Conservation (phyloP, 2,329 filamentous ascomycete species). For the Diplodia mutila region DNA sequence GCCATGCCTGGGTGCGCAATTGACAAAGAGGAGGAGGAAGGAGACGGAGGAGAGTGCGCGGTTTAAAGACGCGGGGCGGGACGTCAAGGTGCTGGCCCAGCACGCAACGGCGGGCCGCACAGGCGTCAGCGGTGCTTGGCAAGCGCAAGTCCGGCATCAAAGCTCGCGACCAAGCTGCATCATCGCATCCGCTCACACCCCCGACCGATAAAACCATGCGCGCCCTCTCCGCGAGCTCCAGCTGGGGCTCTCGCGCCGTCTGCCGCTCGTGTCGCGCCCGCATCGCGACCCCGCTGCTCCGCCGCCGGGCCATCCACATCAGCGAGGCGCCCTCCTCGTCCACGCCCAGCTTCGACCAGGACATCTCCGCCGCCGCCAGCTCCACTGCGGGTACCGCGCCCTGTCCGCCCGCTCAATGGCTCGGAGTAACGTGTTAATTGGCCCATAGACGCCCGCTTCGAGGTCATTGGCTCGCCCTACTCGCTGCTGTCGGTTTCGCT, state of each 20-base stretch:
- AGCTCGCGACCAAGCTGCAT: conserved; percentile 3
- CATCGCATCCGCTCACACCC: conserved; percentile 6
- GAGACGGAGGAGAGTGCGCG: background rate
- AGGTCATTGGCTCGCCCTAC: conserved; percentile 88
- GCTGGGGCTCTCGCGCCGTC: conserved; percentile 16
- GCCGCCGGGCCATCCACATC: conserved; percentile 49
- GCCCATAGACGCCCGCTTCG: conserved; percentile 81
- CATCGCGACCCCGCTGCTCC: conserved; percentile 29
- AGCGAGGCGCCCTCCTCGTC: conserved; percentile 48
- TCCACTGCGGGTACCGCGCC: conserved; percentile 24
- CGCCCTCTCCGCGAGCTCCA: conserved; percentile 20
- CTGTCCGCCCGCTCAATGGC: conserved; percentile 14
- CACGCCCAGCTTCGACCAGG: conserved; percentile 44
- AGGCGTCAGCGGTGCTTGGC: conserved; percentile 17
- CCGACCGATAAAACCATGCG: conserved; percentile 18
- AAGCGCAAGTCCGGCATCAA: background rate
- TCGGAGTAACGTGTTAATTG: conserved; percentile 1
- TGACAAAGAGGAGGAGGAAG: background rate
- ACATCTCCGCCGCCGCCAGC: conserved; percentile 18
- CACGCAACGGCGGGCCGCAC: conserved; percentile 20
- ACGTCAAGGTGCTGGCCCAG: conserved; percentile 16
- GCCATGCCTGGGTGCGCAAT: conserved; percentile 18
- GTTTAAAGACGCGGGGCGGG: background rate
- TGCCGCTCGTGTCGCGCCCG: conserved; percentile 27
- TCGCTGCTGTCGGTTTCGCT: conserved; percentile 92